These are phyloP conservation scores for Suillus brevipes DNA, from an alignment of 768 basidiomycete species.

Conservation along the genomic window DNA sequence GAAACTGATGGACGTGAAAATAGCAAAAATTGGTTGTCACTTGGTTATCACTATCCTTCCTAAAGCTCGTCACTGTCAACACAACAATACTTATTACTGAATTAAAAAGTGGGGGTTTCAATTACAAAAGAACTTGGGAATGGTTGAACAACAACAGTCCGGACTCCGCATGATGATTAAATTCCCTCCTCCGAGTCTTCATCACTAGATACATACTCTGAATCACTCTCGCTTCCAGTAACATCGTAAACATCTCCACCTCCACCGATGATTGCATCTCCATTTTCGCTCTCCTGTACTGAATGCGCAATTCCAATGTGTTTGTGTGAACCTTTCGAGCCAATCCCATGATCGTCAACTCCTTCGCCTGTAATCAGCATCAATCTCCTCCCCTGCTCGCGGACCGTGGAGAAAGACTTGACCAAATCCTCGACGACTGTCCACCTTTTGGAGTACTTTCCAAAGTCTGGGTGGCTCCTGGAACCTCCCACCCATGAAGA, in stretches of 20 bases:
- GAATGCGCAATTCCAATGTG: neutral
- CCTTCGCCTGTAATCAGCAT: neutral
- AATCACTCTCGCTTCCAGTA: neutral
- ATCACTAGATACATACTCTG: no score
- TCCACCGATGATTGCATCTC: neutral
- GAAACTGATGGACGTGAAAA: neutral
- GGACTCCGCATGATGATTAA: no score
- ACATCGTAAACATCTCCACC: neutral
- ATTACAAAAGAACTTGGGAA: no score
- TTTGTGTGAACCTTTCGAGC: neutral
- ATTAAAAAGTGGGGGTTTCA: no score
- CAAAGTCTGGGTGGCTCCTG: no score
- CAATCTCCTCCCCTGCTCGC: neutral
- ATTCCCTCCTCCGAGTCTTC: no score
- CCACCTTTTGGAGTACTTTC: conserved; percentile 28
- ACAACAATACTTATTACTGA: no score
- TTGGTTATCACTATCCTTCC: neutral
- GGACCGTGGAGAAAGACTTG: conserved; percentile 21
- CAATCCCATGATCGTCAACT: neutral
- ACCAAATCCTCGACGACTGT: conserved; percentile 25
- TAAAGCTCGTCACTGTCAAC: no score
- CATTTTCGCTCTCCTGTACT: neutral
- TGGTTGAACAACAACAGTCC: no score
- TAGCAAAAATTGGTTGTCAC: neutral
- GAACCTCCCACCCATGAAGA: conserved; percentile 16